phyloP scores from a whole-genome alignment of 2,329 filamentous ascomycete genomes.

The Pseudonectria buxi region DNA sequence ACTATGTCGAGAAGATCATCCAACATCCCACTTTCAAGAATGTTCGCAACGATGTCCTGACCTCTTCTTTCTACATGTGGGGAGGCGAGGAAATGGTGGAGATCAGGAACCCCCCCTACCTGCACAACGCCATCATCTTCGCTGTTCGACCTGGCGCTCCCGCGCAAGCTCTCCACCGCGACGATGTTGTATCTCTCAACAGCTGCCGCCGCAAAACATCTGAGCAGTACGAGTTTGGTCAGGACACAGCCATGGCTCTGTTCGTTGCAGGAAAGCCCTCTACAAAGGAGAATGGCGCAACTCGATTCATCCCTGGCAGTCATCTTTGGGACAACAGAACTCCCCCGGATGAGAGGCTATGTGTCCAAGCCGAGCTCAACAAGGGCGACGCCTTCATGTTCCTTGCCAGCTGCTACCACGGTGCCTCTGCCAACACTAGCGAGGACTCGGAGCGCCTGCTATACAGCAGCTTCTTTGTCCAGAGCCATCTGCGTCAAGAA shows the following conservation, averaged over 20 bases:
- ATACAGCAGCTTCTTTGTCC: constrained; percentile 1
- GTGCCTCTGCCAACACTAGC: constrained; percentile 1
- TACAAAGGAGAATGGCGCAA: constrained; percentile 3
- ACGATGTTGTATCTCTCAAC: not conserved
- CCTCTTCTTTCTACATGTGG: no score
- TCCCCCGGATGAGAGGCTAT: not conserved
- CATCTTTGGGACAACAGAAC: not conserved
- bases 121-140: not conserved
- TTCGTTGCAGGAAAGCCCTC: constrained; percentile 1
- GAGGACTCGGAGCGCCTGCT: not conserved
- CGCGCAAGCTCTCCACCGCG: constrained; percentile 1
- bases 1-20: no score
- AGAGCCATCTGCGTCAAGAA: not conserved
- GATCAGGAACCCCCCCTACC: not conserved
- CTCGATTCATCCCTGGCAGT: constrained; percentile 3
- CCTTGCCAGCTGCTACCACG: constrained; percentile 1
- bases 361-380: constrained; percentile 1
- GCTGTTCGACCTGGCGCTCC: not conserved
- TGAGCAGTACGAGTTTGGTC: not conserved
- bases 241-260: not conserved
- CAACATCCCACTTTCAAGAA: no score
- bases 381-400: constrained; percentile 2
- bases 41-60: no score
- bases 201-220: not conserved
- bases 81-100: no score